Percentiles rank a stretch among this genome's conserved stretches.
Evolutionary conservation across 2,329 filamentous ascomycete genomes (phyloP).

Genomic region (Magnaporthiopsis rhizophila): DNA sequence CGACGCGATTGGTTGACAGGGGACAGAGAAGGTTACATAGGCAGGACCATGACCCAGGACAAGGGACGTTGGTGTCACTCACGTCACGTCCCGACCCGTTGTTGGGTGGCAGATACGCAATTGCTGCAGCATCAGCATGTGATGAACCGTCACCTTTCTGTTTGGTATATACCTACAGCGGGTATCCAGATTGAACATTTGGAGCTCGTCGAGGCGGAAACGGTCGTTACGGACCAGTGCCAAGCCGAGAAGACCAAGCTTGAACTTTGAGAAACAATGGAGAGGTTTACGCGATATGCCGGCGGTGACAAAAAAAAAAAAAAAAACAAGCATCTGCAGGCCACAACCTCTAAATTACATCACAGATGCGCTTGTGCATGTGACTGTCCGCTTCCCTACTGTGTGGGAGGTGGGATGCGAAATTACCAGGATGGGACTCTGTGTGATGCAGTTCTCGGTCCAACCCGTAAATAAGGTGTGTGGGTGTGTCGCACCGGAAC

Average conservation of each 20-base stretch:
- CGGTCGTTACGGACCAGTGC: background rate
- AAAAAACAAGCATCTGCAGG: no score
- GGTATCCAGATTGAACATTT: no score
- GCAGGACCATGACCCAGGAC: background rate
- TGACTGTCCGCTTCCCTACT: no score
- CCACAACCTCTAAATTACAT: background rate
- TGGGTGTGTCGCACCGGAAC: background rate
- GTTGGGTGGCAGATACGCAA: background rate
- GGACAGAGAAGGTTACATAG: no score
- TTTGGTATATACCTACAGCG: no score
- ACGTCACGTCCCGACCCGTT: background rate
- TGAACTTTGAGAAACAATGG: background rate
- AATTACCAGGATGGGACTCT: background rate
- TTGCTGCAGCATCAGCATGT: no score
- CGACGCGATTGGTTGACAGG: background rate
- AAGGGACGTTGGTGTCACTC: background rate
- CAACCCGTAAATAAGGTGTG: background rate
- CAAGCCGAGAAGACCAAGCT: background rate
- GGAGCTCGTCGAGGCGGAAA: background rate
- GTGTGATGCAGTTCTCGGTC: background rate
- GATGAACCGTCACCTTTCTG: no score
- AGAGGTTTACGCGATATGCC: background rate
- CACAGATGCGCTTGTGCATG: no score
- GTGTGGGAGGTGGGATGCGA: background rate
- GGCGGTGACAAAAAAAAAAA: background rate